Evolutionary conservation across 805 yeast species (phyloP), one percentile per base, ranked within the genome.

Genomic region (Myxozyma kluyveri): DNA sequence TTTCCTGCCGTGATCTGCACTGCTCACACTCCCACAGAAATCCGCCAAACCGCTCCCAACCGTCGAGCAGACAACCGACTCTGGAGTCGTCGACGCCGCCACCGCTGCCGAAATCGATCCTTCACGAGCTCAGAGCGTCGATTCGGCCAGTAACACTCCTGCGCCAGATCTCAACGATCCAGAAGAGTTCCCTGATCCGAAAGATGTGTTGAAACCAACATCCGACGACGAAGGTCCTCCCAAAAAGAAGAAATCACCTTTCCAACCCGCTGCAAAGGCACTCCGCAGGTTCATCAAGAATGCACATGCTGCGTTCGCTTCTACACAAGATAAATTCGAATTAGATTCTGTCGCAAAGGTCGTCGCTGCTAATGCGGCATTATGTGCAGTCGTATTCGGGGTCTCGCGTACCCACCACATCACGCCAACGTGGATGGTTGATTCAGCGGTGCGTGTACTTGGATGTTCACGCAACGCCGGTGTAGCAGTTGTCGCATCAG

Each of bases 1-100:
- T 6, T 12, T 31, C 24, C 40, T 33, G 2, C 38, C 26, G 10
- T 31, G 39, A 12, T 35, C 39, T 29, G 33, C 33, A 9, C 33
- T 14, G 33, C 33, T 14, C 9, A 14, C 21, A 23, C 43, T 33
- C 2, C 9, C 29, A 3, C 38, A 51, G 55, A 51, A 51, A 45
- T 17, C 55, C 26, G 55, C 55, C 12, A 51, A 51, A 26, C 55
- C 52, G 21, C 19, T 52, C 5, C 47, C 50, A n/a, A 39, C 40
- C 42, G 32, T 50, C 36, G 49, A 38, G 26, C 24, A 27, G 37
- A 45, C 41, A 18, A 12, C 31, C 19, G 22, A 4, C n/a, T 33
- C 38, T 40, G 32, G 32, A 33, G 19, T 31, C 42, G 33, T 19
- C 33, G 4, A 24, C 48, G 33, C 27, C 18, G 26, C 23, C 33